A percentile compares a stretch with the other conserved stretches of the same genome.
Conservation (phyloP, 2,329 filamentous ascomycete species). For the Orbilia quercus region DNA sequence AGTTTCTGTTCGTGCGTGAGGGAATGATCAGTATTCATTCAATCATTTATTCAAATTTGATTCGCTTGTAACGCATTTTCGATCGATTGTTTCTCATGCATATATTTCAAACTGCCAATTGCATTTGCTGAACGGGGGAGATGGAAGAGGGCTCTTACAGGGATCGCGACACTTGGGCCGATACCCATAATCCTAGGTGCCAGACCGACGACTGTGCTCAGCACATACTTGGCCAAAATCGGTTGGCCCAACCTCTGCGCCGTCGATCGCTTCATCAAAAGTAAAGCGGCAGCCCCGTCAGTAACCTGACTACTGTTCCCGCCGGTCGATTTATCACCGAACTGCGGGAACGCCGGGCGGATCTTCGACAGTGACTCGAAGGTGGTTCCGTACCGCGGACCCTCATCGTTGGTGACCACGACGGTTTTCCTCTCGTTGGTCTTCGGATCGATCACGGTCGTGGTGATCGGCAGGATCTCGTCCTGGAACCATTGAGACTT, state of each 20-base stretch:
- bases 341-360: slow-evolving; percentile 87
- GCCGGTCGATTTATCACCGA: slow-evolving; percentile 85
- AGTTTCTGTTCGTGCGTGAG: slow-evolving; percentile 72
- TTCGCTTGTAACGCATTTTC: too few relatives aligned
- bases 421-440: slow-evolving; percentile 80
- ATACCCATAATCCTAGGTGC: slow-evolving; percentile 98
- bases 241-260: slow-evolving; percentile 88
- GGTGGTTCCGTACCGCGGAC: slow-evolving; percentile 89
- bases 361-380: slow-evolving; percentile 84
- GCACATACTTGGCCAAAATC: slow-evolving; percentile 93
- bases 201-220: slow-evolving; percentile 88
- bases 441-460: slow-evolving; percentile 84
- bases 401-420: slow-evolving; percentile 86
- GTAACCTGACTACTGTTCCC: slow-evolving; percentile 96
- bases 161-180: slow-evolving; percentile 77
- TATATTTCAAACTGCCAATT: neutral
- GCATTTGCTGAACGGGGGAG: neutral
- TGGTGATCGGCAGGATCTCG: slow-evolving; percentile 89
- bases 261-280: slow-evolving; percentile 94
- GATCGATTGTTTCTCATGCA: neutral
- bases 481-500: slow-evolving; percentile 91
- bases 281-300: slow-evolving; percentile 87
- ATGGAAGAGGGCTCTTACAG: slow-evolving; percentile 61
- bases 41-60: slow-evolving; percentile 64
- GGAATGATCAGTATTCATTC: slow-evolving; percentile 61